These are phyloP conservation scores for Citrus glauca DNA, from an alignment of 345 rosid genomes.

Conservation along the genomic window DNA sequence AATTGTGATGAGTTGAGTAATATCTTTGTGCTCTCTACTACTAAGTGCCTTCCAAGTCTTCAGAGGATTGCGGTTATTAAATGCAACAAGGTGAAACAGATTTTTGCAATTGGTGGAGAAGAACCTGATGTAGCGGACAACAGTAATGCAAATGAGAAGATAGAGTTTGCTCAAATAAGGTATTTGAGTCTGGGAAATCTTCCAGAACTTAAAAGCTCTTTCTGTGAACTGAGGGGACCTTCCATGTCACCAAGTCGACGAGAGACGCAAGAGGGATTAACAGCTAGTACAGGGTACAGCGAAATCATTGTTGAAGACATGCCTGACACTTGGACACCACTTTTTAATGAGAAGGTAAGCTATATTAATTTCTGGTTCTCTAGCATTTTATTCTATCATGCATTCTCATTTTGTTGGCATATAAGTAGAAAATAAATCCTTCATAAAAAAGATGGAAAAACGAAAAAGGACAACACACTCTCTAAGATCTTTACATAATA, in stretches of 20 bases:
- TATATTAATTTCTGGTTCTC: background rate
- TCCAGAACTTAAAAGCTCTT: background rate
- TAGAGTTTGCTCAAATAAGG: background rate
- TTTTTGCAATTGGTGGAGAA: background rate
- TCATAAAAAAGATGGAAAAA: no score
- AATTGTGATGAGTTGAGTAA: background rate
- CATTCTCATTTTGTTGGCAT: no score
- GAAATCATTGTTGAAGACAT: background rate
- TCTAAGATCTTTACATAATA: no score
- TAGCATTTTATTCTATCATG: background rate
- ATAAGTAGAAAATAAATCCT: no score
- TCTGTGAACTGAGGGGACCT: background rate
- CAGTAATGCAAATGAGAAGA: background rate
- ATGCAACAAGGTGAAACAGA: background rate
- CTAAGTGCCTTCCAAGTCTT: conserved; percentile 13
- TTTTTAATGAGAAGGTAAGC: background rate
- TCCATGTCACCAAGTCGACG: background rate
- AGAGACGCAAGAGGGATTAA: background rate
- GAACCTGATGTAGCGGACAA: background rate
- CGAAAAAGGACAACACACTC: no score
- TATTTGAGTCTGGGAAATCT: background rate
- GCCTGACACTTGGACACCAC: background rate
- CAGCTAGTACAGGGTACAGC: background rate
- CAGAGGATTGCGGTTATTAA: conserved; percentile 8
- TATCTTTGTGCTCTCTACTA: conserved; percentile 5